phyloP scores from a whole-genome alignment of 202 grass and related monocot species.

The Panicum hallii region DNA sequence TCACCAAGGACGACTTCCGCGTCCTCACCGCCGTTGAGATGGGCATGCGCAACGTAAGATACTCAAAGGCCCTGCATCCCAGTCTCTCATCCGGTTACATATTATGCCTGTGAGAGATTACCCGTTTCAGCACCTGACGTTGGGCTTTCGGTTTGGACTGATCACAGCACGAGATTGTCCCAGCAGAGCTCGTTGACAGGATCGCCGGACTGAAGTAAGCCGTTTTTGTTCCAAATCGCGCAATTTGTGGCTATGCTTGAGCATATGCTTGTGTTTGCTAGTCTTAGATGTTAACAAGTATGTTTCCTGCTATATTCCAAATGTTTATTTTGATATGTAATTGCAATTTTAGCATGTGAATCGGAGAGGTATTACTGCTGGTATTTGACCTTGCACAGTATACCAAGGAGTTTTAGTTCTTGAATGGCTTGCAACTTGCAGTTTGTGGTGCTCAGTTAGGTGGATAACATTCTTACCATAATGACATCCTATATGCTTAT shows the following conservation, averaged over 20 bases:
- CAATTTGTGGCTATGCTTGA: constrained; percentile 20
- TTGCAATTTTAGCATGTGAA: not conserved
- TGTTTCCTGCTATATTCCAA: not conserved
- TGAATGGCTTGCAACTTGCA: not conserved
- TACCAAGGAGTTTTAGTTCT: not conserved
- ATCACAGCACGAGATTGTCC: constrained; percentile 86
- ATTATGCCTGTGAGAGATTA: not conserved
- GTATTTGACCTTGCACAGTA: not conserved
- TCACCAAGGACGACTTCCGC: constrained; percentile 88
- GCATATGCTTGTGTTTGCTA: not conserved
- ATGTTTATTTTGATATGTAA: not conserved
- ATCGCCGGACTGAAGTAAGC: constrained; percentile 85
- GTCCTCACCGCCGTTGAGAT: constrained; percentile 92
- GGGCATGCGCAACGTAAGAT: constrained; percentile 92
- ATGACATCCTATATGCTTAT: not conserved
- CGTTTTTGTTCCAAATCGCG: not conserved
- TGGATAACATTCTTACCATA: no score
- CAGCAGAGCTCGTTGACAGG: constrained; percentile 79
- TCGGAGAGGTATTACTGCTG: not conserved
- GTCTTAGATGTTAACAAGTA: not conserved
- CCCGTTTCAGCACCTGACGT: not conserved
- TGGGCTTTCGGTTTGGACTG: not conserved
- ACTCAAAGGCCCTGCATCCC: not conserved
- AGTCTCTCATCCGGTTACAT: not conserved
- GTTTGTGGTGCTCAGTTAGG: not conserved